These are phyloP conservation scores for Phytophthora sansomeana DNA, from an alignment of 352 stramenopile species.

Conservation along the genomic window DNA sequence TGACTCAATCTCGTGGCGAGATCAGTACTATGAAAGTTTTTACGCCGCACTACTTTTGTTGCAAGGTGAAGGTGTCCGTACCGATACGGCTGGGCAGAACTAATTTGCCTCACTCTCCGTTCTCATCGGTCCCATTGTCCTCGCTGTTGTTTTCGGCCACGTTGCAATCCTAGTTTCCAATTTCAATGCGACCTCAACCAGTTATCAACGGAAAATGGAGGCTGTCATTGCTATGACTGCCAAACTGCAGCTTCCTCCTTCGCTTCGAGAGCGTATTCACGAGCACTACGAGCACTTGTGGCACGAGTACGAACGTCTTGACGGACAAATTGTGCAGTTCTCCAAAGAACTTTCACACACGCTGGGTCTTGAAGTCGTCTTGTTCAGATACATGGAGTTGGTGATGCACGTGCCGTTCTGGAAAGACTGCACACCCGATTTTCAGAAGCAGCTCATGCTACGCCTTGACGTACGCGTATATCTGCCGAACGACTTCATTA, in stretches of 20 bases:
- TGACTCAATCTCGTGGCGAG: neutral
- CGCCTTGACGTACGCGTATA: conserved; percentile 68
- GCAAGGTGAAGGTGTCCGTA: conserved; percentile 56
- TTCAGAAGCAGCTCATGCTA: conserved; percentile 73
- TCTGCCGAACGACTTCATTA: conserved; percentile 78
- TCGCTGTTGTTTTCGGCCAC: conserved; percentile 71
- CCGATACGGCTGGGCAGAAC: conserved; percentile 37
- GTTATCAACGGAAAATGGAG: conserved; percentile 77
- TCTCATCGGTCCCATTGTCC: conserved; percentile 57
- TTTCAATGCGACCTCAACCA: conserved; percentile 59
- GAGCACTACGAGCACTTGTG: conserved; percentile 76
- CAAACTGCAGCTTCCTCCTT: conserved; percentile 53
- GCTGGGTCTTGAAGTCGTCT: conserved; percentile 61
- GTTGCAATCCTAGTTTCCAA: conserved; percentile 69
- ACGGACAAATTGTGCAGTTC: conserved; percentile 62
- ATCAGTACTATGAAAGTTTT: conserved; percentile 47
- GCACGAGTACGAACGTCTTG: conserved; percentile 69
- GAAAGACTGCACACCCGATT: conserved; percentile 59
- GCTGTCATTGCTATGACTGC: conserved; percentile 60
- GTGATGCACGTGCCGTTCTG: conserved; percentile 71
- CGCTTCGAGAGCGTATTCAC: conserved; percentile 63
- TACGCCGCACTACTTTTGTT: conserved; percentile 60
- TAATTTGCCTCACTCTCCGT: conserved; percentile 52
- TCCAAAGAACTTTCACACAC: conserved; percentile 58
- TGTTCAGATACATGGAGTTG: conserved; percentile 72